Evolutionary conservation across 1,139 yeast species (phyloP).

Genomic region (Yamadazyma blattariae): DNA sequence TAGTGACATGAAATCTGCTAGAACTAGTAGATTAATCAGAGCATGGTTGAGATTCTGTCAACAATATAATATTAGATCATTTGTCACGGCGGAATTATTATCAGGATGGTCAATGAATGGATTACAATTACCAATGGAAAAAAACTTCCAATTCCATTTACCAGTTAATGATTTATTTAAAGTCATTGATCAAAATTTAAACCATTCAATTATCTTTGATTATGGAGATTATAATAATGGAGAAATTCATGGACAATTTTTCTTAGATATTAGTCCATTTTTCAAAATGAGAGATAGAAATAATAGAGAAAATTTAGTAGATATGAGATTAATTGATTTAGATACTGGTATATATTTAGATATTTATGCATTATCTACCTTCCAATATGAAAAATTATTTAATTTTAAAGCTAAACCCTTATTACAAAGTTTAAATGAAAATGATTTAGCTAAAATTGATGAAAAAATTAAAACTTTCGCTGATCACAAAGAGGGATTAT

Average conservation of each 20-base stretch:
- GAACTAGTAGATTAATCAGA: slow-evolving; percentile 25
- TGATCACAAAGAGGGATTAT: slow-evolving; percentile 9
- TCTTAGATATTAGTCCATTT: slow-evolving; percentile 38
- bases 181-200: slow-evolving; percentile 31
- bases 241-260: slow-evolving; percentile 28
- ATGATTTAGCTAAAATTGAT: slow-evolving; percentile 9
- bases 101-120: slow-evolving; percentile 58
- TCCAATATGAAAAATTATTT: slow-evolving; percentile 13
- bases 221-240: slow-evolving; percentile 11
- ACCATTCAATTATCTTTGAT: slow-evolving; percentile 42
- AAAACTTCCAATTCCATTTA: slow-evolving; percentile 51
- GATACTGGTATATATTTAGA: slow-evolving; percentile 76
- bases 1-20: slow-evolving; percentile 23
- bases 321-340: slow-evolving; percentile 76
- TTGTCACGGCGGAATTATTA: slow-evolving; percentile 51
- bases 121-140: slow-evolving; percentile 50
- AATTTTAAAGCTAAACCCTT: slow-evolving; percentile 12
- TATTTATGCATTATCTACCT: slow-evolving; percentile 47
- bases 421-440: slow-evolving; percentile 14
- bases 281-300: slow-evolving; percentile 33
- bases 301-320: slow-evolving; percentile 59
- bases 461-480: slow-evolving; percentile 9
- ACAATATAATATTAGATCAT: slow-evolving; percentile 27
- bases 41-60: slow-evolving; percentile 33
- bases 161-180: slow-evolving; percentile 42